These are phyloP conservation scores for Stemphylium beticola DNA, from an alignment of 2,329 filamentous ascomycete genomes.

Conservation along the genomic window DNA sequence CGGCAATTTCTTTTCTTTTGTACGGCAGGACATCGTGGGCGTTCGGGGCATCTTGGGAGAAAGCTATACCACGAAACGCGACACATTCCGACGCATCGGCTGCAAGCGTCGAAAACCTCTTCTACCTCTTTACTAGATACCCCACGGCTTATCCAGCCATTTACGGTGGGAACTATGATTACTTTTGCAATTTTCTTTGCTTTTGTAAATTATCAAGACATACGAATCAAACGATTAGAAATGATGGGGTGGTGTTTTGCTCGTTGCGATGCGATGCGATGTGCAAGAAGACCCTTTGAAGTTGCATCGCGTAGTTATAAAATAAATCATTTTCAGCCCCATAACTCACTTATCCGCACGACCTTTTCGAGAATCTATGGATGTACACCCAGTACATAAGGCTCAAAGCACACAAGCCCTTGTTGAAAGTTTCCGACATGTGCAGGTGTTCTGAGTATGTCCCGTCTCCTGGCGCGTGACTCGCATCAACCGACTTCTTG, in stretches of 20 bases:
- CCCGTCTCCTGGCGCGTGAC: too few species aligned
- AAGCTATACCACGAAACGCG: background rate
- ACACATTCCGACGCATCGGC: slow-evolving; percentile 1
- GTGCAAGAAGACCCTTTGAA: too few species aligned
- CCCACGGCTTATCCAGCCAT: slow-evolving; percentile 19
- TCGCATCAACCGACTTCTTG: too few species aligned
- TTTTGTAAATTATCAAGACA: background rate
- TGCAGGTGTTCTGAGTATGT: too few species aligned
- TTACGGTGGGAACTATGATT: slow-evolving; percentile 5
- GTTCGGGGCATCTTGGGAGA: slow-evolving; percentile 18
- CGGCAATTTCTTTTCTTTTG: background rate
- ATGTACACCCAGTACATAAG: too few species aligned
- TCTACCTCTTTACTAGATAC: slow-evolving; percentile 32
- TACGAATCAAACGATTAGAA: background rate
- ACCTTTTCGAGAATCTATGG: too few species aligned
- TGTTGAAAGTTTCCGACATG: too few species aligned
- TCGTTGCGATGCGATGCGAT: too few species aligned
- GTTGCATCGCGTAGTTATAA: too few species aligned
- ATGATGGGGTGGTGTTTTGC: background rate
- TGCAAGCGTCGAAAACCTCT: slow-evolving; percentile 16
- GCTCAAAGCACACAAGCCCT: too few species aligned
- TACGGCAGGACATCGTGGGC: slow-evolving; percentile 5
- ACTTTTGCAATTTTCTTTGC: background rate
- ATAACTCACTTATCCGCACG: too few species aligned
- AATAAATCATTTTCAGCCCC: too few species aligned